Evolutionary conservation across 352 stramenopile genomes (phyloP).

Genomic region (Peronospora belbahrii): DNA sequence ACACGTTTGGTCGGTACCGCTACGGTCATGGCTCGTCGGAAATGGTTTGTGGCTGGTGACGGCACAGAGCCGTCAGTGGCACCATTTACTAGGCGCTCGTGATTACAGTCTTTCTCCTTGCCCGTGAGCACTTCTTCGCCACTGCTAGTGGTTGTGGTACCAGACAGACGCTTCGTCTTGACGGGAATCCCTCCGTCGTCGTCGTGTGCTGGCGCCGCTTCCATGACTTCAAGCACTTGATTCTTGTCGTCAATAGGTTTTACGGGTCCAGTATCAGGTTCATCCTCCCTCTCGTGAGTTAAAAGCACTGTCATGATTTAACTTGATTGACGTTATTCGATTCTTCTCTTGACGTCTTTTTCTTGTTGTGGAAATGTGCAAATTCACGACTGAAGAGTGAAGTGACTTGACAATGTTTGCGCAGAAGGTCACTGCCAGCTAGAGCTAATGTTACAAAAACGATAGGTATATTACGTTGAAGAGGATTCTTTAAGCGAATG

Average conservation of each 20-base stretch:
- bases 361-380: not conserved
- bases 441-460: no score
- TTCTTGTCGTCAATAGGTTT: slow-evolving; percentile 27
- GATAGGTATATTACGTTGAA: not conserved
- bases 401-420: no score
- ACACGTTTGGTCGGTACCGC: slow-evolving; percentile 26
- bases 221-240: slow-evolving; percentile 3
- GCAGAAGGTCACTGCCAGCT: no score
- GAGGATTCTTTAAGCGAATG: not conserved
- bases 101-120: slow-evolving; percentile 11
- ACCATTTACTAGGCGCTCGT: no score
- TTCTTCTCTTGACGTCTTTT: no score
- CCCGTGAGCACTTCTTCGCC: slow-evolving; percentile 15
- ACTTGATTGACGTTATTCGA: no score
- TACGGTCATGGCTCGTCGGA: slow-evolving; percentile 50
- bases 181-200: slow-evolving; percentile 1
- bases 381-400: no score
- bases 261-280: slow-evolving; percentile 3
- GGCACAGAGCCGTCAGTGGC: not conserved
- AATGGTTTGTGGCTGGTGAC: slow-evolving; percentile 13
- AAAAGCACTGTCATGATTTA: not conserved
- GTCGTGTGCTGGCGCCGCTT: not conserved
- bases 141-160: slow-evolving; percentile 17
- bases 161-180: slow-evolving; percentile 20
- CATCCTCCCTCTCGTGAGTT: not conserved